A percentile compares a stretch with the other conserved stretches of the same genome.
These are phyloP conservation scores for Cordia subcordata DNA, from an alignment of 257 asterid species.

Conservation along the genomic window DNA sequence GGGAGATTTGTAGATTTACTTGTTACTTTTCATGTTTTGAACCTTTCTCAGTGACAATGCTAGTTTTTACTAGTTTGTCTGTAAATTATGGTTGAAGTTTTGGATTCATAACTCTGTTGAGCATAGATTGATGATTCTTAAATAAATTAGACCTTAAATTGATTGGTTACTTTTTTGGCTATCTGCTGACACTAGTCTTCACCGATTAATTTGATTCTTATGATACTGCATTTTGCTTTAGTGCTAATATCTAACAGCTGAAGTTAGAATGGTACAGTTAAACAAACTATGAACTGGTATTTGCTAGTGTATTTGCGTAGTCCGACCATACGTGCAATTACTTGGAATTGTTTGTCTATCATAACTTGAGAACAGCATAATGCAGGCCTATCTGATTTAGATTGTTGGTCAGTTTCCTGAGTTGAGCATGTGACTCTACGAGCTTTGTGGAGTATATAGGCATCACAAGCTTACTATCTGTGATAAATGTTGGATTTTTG, in stretches of 20 bases:
- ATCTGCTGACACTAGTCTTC: too few species aligned
- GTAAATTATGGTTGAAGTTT: neutral
- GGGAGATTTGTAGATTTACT: neutral
- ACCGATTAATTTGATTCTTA: neutral
- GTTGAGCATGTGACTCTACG: neutral
- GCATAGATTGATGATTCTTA: neutral
- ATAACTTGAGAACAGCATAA: too few species aligned
- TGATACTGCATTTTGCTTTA: too few species aligned
- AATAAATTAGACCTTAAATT: neutral
- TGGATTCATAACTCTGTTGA: neutral
- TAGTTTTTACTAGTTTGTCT: constrained; percentile 4
- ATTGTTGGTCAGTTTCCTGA: neutral
- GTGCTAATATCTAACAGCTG: too few species aligned
- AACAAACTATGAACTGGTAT: too few species aligned
- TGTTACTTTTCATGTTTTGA: constrained; percentile 12
- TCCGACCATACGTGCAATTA: too few species aligned
- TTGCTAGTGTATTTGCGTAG: too few species aligned
- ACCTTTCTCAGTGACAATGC: constrained; percentile 5
- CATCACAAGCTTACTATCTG: neutral
- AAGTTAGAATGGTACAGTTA: too few species aligned
- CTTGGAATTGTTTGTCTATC: too few species aligned
- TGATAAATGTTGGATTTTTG: neutral
- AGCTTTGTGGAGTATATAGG: neutral
- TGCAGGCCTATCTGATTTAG: neutral
- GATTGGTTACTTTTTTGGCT: neutral